Base-by-base conservation (phyloP, 1,139 yeast genomes). In the Torulaspora globosa region DNA sequence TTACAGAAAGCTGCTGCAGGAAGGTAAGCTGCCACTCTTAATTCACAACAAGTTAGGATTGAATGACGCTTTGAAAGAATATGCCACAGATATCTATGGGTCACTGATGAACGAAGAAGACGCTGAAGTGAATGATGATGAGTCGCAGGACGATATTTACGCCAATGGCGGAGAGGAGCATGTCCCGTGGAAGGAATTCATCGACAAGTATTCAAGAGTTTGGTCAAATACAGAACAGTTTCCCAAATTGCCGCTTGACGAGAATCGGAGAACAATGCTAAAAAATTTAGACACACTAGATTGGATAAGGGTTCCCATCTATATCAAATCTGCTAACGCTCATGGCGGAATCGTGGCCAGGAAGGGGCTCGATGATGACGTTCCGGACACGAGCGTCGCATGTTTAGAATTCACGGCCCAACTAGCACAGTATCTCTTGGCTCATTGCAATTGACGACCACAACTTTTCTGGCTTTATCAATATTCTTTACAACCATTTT, bases 281-380 rank as follows among this genome's bases (percentile, higher is more conserved):
- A 59, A 70, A 2, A 76, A 78, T 51, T 68, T 84, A 58, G 80
- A 80, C 56, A 55, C 65, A 23, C 57, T 84, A 10, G 68, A 72
- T n/a, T 83, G 90, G 89, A 68, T 76, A 42, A 82, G 83, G 56
- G 70, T 83, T 12, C 82, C 89, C 0, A 79, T 80, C 1, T 80
- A 77, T 55, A 70, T 82, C 36, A 84, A 80, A 54, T 75, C 80
- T 12, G 71, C 82, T 64, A 84, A 84, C 62, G 79, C 92, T 0
- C 94, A 84, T 58, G 88, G 80, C 56, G 82, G 83, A 0, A 79
- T 84, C 35, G 81, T 82, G 19, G 84, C 86, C 9, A 70, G 94
- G 51, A 70, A 82, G 47, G 89, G 89, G 0, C 70, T 80, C 1
- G 39, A 53, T 28, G 58, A 61, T 23, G 66, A 49, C 1, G 52